Evolutionary conservation across 2,329 filamentous ascomycete genomes (phyloP).

Genomic region (Cordyceps cicadae): DNA sequence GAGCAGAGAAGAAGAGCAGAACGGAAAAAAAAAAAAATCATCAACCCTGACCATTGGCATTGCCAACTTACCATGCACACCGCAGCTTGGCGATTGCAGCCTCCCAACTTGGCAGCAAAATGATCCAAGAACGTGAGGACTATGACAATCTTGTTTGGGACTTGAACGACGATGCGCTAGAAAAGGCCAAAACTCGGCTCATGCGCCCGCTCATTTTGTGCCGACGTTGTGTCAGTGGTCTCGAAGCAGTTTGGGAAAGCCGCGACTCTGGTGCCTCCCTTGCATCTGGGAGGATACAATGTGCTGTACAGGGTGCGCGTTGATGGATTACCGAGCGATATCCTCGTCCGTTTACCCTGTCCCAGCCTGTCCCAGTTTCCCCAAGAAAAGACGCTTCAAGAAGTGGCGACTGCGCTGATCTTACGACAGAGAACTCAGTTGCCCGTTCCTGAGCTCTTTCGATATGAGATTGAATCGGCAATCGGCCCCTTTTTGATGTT

Average conservation of each 20-base stretch:
- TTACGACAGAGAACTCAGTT: slow-evolving; percentile 8
- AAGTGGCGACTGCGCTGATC: slow-evolving; percentile 9
- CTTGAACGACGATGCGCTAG: background rate
- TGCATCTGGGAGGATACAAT: slow-evolving; percentile 16
- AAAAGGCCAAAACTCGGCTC: background rate
- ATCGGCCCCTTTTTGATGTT: background rate
- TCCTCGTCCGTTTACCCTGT: slow-evolving; percentile 13
- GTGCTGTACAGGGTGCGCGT: slow-evolving; percentile 13
- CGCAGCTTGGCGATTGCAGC: too few species aligned
- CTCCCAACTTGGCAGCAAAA: too few species aligned
- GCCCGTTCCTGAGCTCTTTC: background rate
- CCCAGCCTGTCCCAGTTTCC: slow-evolving; percentile 14
- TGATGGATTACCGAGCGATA: slow-evolving; percentile 4
- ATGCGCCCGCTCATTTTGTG: background rate
- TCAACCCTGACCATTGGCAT: too few species aligned
- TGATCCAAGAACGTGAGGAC: too few species aligned
- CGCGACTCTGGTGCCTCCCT: background rate
- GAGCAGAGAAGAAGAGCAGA: too few species aligned
- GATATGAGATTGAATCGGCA: slow-evolving; percentile 14
- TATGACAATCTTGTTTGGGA: too few species aligned
- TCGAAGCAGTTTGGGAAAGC: background rate
- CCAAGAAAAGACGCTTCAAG: slow-evolving; percentile 12
- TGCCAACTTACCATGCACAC: too few species aligned
- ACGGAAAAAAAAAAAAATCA: too few species aligned
- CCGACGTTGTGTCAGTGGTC: background rate